These are phyloP conservation scores for Chrysoporthe deuterocubensis DNA, from an alignment of 2,329 filamentous ascomycete genomes.

Conservation along the genomic window DNA sequence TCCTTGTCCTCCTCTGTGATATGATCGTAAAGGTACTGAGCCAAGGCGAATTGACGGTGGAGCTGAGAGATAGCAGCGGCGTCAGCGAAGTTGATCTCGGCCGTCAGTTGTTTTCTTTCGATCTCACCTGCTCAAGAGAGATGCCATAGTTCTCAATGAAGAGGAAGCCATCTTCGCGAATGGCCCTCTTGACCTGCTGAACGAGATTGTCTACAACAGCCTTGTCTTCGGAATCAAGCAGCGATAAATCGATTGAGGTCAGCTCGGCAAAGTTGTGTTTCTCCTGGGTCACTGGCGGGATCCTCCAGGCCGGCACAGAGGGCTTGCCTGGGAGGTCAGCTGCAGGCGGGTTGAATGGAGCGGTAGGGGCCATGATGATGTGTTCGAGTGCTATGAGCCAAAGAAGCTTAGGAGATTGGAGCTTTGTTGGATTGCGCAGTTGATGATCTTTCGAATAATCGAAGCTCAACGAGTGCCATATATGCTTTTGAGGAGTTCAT, in stretches of 20 bases:
- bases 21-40: constrained; percentile 54
- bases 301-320: constrained; percentile 46
- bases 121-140: constrained; percentile 44
- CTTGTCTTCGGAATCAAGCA: constrained; percentile 48
- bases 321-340: constrained; percentile 45
- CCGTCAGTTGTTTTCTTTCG: not conserved
- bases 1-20: constrained; percentile 55
- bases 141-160: constrained; percentile 56
- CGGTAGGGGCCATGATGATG: constrained; percentile 36
- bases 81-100: not conserved
- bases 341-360: constrained; percentile 46
- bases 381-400: not conserved
- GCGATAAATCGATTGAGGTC: constrained; percentile 47
- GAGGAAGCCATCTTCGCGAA: constrained; percentile 49
- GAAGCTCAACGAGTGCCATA: not conserved
- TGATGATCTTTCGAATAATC: not conserved
- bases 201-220: constrained; percentile 48
- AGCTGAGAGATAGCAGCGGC: constrained; percentile 39
- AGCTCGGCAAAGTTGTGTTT: constrained; percentile 48
- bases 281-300: constrained; percentile 50
- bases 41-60: constrained; percentile 54
- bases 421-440: not conserved
- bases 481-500: not conserved
- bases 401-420: not conserved
- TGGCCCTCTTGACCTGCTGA: constrained; percentile 46